A percentile compares a stretch with the other conserved stretches of the same genome.
phyloP scores from a whole-genome alignment of 1,284 basidiomycete species.

The Microbotryum lychnidis-dioicae region DNA sequence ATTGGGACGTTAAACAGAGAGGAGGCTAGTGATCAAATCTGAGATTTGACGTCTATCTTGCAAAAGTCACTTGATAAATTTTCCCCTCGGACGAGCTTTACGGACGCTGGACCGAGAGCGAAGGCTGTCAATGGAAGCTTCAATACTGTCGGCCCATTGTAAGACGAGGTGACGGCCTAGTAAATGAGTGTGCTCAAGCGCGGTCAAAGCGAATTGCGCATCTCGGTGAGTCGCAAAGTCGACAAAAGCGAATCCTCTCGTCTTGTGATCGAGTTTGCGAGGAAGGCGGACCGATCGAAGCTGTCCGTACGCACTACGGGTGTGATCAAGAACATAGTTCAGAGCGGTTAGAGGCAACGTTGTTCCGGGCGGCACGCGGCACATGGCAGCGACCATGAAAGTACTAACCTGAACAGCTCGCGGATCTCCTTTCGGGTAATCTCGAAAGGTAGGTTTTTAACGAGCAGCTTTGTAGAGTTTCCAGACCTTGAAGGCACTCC shows the following conservation, averaged over 20 bases:
- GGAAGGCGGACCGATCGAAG: slow-evolving; percentile 85
- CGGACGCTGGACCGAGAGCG: slow-evolving; percentile 42
- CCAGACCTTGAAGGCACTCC: slow-evolving; percentile 47
- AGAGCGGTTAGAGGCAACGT: not conserved
- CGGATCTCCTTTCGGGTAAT: slow-evolving; percentile 85
- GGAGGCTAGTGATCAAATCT: slow-evolving; percentile 44
- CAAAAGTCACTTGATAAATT: not conserved
- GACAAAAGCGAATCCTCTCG: slow-evolving; percentile 90
- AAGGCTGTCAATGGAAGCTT: too few species aligned
- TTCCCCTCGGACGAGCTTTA: not conserved
- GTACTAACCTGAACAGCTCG: slow-evolving; percentile 69
- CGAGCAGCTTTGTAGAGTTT: slow-evolving; percentile 68
- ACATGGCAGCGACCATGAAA: slow-evolving; percentile 13
- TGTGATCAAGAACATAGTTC: not conserved
- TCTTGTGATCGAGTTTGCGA: slow-evolving; percentile 72
- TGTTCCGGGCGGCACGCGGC: slow-evolving; percentile 8
- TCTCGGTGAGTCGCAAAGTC: slow-evolving; percentile 82
- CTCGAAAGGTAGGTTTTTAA: slow-evolving; percentile 97
- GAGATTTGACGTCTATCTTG: slow-evolving; percentile 33
- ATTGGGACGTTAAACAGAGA: slow-evolving; percentile 75
- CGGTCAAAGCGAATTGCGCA: slow-evolving; percentile 73
- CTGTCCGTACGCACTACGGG: slow-evolving; percentile 67
- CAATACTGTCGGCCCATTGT: slow-evolving; percentile 66
- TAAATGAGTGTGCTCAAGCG: slow-evolving; percentile 86
- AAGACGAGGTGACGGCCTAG: slow-evolving; percentile 89